Percentiles rank a stretch among this genome's conserved stretches.
Evolutionary conservation across 345 rosid genomes (phyloP).

Genomic region (Mangifera indica): DNA sequence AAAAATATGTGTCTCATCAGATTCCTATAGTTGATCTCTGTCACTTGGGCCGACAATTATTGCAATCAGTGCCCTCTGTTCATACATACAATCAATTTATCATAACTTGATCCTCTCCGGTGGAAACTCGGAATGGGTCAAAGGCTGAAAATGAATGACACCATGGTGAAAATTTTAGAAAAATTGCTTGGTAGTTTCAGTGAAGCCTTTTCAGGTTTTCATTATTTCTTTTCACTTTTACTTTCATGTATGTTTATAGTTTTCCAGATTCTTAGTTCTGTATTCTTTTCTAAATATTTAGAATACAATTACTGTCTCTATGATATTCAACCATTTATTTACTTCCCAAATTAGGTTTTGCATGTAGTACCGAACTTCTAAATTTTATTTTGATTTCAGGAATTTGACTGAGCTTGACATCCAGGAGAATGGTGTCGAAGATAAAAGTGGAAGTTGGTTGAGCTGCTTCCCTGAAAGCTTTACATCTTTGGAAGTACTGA

Average conservation of each 20-base stretch:
- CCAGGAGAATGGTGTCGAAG: conserved; percentile 62
- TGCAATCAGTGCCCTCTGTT: neutral
- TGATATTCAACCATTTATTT: neutral
- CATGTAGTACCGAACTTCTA: conserved; percentile 6
- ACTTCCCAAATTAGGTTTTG: neutral
- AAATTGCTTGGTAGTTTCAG: neutral
- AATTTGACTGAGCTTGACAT: conserved; percentile 64
- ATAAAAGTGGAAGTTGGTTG: conserved; percentile 59
- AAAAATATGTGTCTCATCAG: neutral
- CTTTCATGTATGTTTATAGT: neutral
- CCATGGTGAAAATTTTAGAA: neutral
- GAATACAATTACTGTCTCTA: neutral
- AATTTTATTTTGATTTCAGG: conserved; percentile 37
- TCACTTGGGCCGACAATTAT: neutral
- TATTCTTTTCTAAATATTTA: neutral
- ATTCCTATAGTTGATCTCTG: neutral
- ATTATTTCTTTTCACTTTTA: neutral
- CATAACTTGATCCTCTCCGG: neutral
- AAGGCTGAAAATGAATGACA: neutral
- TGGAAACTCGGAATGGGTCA: neutral
- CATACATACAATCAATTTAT: no score
- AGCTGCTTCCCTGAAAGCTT: conserved; percentile 61
- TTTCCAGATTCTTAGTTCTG: neutral
- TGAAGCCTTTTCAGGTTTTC: neutral
- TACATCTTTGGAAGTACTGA: conserved; percentile 54